Percentiles rank a stretch among this genome's conserved stretches.
Evolutionary conservation across 2,329 filamentous ascomycete genomes (phyloP).

Genomic region (Paracorniculantispora psalliotae): DNA sequence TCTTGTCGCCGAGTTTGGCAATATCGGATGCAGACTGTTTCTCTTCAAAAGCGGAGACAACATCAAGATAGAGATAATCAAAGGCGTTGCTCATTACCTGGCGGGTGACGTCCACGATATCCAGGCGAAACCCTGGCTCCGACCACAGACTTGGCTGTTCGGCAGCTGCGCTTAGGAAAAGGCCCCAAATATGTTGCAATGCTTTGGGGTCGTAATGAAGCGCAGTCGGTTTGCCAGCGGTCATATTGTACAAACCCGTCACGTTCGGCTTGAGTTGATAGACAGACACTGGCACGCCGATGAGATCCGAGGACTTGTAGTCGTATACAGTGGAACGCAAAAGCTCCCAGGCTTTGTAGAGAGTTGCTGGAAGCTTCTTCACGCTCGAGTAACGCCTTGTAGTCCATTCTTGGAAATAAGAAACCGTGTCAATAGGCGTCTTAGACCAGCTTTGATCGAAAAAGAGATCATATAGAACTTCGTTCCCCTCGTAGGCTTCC

Average conservation of each 20-base stretch:
- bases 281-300: not conserved
- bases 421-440: constrained; percentile 36
- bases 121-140: constrained; percentile 1
- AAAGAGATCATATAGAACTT: constrained; percentile 46
- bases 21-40: not conserved
- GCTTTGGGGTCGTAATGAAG: constrained; percentile 6
- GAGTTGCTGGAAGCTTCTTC: not conserved
- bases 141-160: not conserved
- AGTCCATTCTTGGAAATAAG: constrained; percentile 44
- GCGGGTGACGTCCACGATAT: constrained; percentile 2
- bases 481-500: constrained; percentile 48
- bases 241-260: not conserved
- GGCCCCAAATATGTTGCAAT: not conserved
- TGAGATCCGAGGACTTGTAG: not conserved
- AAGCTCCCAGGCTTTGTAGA: constrained; percentile 6
- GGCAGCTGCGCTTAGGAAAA: not conserved
- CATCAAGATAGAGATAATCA: not conserved
- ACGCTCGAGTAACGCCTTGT: constrained; percentile 33
- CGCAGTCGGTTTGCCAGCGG: not conserved
- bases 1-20: not conserved
- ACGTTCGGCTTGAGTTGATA: not conserved
- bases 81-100: constrained; percentile 8
- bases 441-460: constrained; percentile 46
- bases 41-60: not conserved
- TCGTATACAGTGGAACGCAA: constrained; percentile 4